phyloP scores from a whole-genome alignment of 1,284 basidiomycete genomes.

The Rhodotorula sp. region DNA sequence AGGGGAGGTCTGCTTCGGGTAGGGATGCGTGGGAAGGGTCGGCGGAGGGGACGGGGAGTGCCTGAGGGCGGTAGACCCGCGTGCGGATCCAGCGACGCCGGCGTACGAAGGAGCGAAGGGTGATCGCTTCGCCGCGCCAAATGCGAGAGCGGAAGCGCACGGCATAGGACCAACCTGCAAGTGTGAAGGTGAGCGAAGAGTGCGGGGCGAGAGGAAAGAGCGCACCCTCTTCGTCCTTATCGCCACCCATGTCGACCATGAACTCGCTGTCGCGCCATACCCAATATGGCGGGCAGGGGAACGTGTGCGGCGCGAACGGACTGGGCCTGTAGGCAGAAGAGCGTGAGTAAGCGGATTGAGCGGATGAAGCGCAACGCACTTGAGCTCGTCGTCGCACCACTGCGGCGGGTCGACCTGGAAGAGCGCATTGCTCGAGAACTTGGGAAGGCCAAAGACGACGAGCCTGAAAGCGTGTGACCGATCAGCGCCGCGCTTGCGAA shows the following conservation, averaged over 20 bases:
- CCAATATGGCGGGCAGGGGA: conserved; percentile 38
- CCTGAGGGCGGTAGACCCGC: conserved; percentile 24
- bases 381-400: conserved; percentile 23
- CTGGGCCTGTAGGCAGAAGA: neutral
- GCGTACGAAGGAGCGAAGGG: conserved; percentile 34
- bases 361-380: neutral
- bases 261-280: conserved; percentile 36
- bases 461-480: neutral
- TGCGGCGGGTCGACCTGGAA: conserved; percentile 33
- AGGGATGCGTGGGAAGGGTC: neutral
- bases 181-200: neutral
- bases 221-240: conserved; percentile 39
- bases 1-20: too few relatives aligned
- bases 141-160: conserved; percentile 27
- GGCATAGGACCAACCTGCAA: conserved; percentile 34
- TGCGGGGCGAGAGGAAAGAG: neutral
- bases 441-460: conserved; percentile 38
- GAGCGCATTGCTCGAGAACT: conserved; percentile 33
- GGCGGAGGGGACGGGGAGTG: neutral
- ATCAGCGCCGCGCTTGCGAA: neutral
- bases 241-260: conserved; percentile 40
- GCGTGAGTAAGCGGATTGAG: neutral
- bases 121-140: conserved; percentile 36
- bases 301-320: conserved; percentile 29
- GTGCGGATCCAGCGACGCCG: conserved; percentile 35